Percentiles rank a stretch among this genome's conserved stretches.
Conservation (phyloP, 2,329 filamentous ascomycete genomes). For the Triangularia setosa region DNA sequence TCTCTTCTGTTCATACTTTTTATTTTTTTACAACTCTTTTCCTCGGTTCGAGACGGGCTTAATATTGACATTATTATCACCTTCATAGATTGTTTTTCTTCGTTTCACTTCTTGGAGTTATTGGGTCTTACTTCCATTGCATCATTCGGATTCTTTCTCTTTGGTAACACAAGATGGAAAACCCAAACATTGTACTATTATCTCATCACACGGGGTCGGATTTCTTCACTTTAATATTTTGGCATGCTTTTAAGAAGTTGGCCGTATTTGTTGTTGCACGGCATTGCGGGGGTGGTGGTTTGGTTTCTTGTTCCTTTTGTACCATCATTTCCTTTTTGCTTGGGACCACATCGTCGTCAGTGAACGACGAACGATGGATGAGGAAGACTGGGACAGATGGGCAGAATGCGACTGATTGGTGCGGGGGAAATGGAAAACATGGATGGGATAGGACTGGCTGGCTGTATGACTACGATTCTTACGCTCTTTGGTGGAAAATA, state of each 20-base stretch:
- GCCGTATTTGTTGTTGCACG: not conserved
- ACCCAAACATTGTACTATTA: conserved; percentile 22
- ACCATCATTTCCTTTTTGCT: not conserved
- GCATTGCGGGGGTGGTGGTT: conserved; percentile 9
- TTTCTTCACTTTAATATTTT: not conserved
- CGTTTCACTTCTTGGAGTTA: not conserved
- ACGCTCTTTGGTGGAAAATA: conserved; percentile 15
- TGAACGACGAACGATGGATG: not conserved
- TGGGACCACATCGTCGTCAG: not conserved
- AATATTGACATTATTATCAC: conserved; percentile 8
- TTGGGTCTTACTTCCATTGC: not conserved
- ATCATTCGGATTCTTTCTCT: conserved; percentile 9
- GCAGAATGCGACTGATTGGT: not conserved
- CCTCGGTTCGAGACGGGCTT: conserved; percentile 5
- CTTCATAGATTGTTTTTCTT: not conserved
- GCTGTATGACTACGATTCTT: conserved; percentile 17
- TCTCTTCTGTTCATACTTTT: conserved; percentile 15
- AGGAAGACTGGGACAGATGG: not conserved
- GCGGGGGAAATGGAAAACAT: not conserved
- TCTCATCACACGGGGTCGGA: not conserved
- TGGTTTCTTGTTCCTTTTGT: conserved; percentile 2
- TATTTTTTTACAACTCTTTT: conserved; percentile 16
- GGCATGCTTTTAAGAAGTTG: not conserved
- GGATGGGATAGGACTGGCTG: not conserved
- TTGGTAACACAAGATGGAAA: conserved; percentile 5